Evolutionary conservation across 768 basidiomycete species (phyloP).

Genomic region (Kondoa subrosea): DNA sequence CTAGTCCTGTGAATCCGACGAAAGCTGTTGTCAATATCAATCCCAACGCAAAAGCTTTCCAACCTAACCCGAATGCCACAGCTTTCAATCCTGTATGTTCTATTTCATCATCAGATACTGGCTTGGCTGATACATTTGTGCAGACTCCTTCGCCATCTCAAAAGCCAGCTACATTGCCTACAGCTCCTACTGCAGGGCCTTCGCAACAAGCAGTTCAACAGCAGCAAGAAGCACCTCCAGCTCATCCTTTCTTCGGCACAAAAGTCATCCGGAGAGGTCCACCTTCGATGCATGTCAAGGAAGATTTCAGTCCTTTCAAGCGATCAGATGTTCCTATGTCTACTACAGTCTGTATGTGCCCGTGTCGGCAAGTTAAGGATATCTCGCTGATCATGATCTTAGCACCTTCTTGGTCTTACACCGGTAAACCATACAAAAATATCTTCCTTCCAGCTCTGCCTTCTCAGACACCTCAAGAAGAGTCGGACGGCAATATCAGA

Average conservation of each 20-base stretch:
- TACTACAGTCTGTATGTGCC: constrained; percentile 54
- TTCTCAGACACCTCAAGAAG: background rate
- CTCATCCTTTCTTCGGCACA: constrained; percentile 74
- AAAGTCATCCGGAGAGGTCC: constrained; percentile 50
- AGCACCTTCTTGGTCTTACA: constrained; percentile 70
- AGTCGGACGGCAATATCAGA: constrained; percentile 1
- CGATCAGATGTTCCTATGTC: constrained; percentile 64
- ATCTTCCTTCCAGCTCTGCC: constrained; percentile 46
- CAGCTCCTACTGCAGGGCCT: too few relatives aligned
- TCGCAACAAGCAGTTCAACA: too few relatives aligned
- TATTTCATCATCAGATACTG: too few relatives aligned
- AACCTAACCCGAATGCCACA: constrained; percentile 64
- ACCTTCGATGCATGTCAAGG: constrained; percentile 64
- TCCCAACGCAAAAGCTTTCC: constrained; percentile 77
- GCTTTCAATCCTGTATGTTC: constrained; percentile 44
- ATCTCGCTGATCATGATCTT: background rate
- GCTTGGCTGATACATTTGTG: too few relatives aligned
- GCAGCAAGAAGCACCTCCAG: constrained; percentile 32
- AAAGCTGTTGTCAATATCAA: constrained; percentile 44
- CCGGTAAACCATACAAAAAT: constrained; percentile 63
- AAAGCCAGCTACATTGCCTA: too few relatives aligned
- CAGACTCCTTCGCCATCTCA: too few relatives aligned
- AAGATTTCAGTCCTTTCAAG: constrained; percentile 96
- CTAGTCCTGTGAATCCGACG: background rate
- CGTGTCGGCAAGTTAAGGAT: background rate